These are phyloP conservation scores for Aspergillus texensis DNA, from an alignment of 2,329 filamentous ascomycete species.

Conservation along the genomic window DNA sequence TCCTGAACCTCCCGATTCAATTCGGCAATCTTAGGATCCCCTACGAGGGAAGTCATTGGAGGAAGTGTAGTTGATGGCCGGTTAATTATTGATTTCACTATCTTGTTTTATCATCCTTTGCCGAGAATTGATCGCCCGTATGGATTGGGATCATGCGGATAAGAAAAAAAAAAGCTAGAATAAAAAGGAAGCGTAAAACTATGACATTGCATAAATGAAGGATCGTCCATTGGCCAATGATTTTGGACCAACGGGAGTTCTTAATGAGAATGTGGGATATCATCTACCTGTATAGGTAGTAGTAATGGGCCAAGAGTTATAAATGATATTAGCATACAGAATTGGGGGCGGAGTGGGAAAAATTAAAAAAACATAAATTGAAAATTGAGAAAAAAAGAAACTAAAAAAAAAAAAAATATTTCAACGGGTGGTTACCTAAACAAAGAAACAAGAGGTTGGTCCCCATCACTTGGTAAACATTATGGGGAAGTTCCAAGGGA, in stretches of 20 bases:
- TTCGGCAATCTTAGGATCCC: constrained; percentile 15
- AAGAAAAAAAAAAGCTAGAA: background rate
- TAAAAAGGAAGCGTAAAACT: background rate
- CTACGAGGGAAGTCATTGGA: background rate
- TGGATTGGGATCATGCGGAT: constrained; percentile 1
- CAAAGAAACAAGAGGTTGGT: background rate
- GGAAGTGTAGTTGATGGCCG: background rate
- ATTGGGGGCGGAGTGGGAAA: background rate
- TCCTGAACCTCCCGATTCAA: constrained; percentile 22
- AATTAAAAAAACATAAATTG: background rate
- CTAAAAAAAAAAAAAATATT: background rate
- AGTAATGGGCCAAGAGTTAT: background rate
- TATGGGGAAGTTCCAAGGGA: background rate
- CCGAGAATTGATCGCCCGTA: constrained; percentile 1
- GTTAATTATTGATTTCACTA: background rate
- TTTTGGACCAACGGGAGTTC: background rate
- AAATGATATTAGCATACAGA: background rate
- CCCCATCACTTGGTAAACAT: background rate
- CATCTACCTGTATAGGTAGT: no score
- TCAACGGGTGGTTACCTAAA: background rate
- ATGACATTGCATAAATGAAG: background rate
- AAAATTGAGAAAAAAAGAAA: no score
- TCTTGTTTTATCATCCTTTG: background rate
- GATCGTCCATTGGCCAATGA: constrained; percentile 1
- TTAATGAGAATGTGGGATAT: no score